Base-by-base conservation (phyloP, 31 red algal genomes). In the Bonnemaisonia californica region DNA sequence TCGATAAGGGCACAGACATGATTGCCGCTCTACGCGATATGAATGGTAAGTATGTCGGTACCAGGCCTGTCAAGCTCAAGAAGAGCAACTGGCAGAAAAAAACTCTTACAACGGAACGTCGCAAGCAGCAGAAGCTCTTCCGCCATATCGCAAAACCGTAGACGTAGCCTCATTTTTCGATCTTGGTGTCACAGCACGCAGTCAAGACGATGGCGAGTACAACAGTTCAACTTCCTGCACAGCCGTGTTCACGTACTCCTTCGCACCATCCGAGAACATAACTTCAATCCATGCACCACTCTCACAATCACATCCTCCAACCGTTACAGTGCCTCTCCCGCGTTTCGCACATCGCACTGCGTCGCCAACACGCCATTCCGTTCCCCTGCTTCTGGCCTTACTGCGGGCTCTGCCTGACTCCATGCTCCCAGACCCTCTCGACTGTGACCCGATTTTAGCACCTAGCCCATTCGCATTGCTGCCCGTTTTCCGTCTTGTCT, bases 21-120 rank as follows among this genome's bases (percentile, higher is more conserved):
- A 54, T 91, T 28, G 63, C 60, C 32, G 95, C 95, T 13, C 55
- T 97, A 33, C 70, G 75, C 19, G 89, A 93, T 75, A 93, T 97
- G 95, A 91, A 97, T 36, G 90, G 91, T n/a, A 97, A 93, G 74
- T 97, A 93, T 51, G 78, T 97, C 23, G 91, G 91, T 29, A 64
- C 66, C 4, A 72, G 95, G 3, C 95, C 95, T 21, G 60, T 93
- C 64, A 97, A 97, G 74, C 70, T 97, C 4, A 79, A 83, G 34
- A 80, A 87, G 38, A 89, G 88, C 45, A 86, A 93, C 32, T 97
- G 95, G 95, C 42, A 91, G 57, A 85, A 93, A 26, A 85, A 89
- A 40, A 71, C 54, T 47, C 60, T 97, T 16, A 61, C 57, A 2
- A 71, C 70, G n/a, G 82, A 62, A 5, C 76, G 75, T 35, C 55